These are phyloP conservation scores for Pythium dissimile DNA, from an alignment of 352 stramenopile genomes.

Conservation along the genomic window DNA sequence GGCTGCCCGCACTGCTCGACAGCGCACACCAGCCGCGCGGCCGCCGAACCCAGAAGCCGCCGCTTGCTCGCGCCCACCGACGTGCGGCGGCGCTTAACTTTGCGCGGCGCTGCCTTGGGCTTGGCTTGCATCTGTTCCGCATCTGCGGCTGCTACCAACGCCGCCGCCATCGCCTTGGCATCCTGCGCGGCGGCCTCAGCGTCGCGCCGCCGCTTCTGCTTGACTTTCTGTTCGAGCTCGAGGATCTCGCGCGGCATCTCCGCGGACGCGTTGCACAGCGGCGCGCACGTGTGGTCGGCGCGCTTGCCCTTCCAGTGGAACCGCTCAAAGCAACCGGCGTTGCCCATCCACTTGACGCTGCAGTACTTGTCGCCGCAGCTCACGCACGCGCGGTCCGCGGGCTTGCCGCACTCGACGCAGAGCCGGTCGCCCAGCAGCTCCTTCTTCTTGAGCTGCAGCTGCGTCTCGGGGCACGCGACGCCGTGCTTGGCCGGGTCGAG, in stretches of 20 bases:
- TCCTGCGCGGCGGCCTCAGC: constrained; percentile 51
- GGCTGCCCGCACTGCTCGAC: constrained; percentile 32
- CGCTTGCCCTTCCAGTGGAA: constrained; percentile 76
- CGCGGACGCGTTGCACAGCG: constrained; percentile 8
- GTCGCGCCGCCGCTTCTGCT: constrained; percentile 47
- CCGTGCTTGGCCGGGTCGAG: constrained; percentile 35
- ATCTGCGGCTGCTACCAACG: constrained; percentile 21
- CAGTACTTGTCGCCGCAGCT: constrained; percentile 77
- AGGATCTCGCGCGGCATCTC: constrained; percentile 35
- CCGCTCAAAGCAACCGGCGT: constrained; percentile 77
- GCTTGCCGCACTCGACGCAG: constrained; percentile 75
- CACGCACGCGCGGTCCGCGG: constrained; percentile 59
- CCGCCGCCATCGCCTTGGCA: constrained; percentile 40
- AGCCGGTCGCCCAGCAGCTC: constrained; percentile 54
- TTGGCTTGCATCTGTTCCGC: neutral
- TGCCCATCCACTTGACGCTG: constrained; percentile 82
- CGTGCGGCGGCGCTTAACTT: constrained; percentile 6
- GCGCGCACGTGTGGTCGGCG: constrained; percentile 45
- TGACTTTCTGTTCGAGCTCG: constrained; percentile 53
- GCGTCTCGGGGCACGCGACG: constrained; percentile 56
- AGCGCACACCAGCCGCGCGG: constrained; percentile 24
- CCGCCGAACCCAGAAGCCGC: constrained; percentile 14
- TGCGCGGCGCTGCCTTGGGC: neutral
- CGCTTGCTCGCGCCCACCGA: constrained; percentile 21
- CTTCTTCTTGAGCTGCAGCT: constrained; percentile 42